These are phyloP conservation scores for Phytophthora niederhauseri DNA, from an alignment of 352 stramenopile species.

Conservation along the genomic window DNA sequence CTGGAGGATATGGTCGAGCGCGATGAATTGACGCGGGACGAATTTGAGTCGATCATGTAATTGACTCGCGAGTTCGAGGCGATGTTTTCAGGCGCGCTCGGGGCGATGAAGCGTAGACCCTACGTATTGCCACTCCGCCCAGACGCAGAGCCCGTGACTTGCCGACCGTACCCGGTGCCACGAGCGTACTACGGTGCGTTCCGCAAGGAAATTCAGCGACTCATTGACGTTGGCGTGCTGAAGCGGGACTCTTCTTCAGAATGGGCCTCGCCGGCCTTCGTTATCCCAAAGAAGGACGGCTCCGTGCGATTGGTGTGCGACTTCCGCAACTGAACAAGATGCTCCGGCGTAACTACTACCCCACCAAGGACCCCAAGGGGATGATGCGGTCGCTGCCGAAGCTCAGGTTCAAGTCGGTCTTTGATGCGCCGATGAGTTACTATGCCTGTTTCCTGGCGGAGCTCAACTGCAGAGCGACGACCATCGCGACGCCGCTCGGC, in stretches of 20 bases:
- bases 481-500: background rate
- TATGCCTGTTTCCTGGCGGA: background rate
- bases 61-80: background rate
- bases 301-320: slow-evolving; percentile 5
- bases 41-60: background rate
- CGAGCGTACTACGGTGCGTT: background rate
- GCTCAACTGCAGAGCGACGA: background rate
- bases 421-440: background rate
- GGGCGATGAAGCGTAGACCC: background rate
- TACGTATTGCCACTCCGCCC: background rate
- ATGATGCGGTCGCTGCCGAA: background rate
- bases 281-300: background rate
- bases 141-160: background rate
- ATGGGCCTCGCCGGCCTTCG: too few relatives aligned
- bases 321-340: slow-evolving; percentile 13
- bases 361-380: background rate
- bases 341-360: background rate
- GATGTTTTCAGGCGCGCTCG: background rate
- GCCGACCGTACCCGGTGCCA: background rate
- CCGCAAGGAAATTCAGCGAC: background rate
- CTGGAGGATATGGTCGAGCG: too few relatives aligned
- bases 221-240: slow-evolving; percentile 8
- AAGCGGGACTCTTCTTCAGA: slow-evolving; percentile 1
- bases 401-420: background rate
- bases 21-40: too few relatives aligned